Evolutionary conservation across 2,329 filamentous ascomycete species (phyloP).

Genomic region (Sphaerulina vaccinii): DNA sequence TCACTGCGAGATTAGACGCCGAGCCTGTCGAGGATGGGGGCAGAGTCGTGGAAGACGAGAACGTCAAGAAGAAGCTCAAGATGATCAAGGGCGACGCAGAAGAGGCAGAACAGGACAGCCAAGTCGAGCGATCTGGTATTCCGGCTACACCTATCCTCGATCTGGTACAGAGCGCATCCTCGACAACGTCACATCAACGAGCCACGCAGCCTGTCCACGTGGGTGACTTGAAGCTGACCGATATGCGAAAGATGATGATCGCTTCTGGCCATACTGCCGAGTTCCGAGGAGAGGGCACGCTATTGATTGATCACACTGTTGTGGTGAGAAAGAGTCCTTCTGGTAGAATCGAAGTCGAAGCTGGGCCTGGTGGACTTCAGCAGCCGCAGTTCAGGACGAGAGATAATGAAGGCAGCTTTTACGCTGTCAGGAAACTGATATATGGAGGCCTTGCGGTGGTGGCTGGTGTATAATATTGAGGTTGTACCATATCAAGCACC

Average conservation of each 20-base stretch:
- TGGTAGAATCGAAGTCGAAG: slow-evolving; percentile 77
- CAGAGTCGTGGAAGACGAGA: slow-evolving; percentile 40
- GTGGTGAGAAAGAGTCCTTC: slow-evolving; percentile 84
- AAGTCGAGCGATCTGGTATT: background rate
- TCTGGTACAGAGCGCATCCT: slow-evolving; percentile 53
- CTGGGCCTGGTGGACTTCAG: slow-evolving; percentile 55
- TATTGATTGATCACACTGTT: slow-evolving; percentile 84
- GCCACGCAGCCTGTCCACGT: slow-evolving; percentile 89
- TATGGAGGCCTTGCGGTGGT: slow-evolving; percentile 94
- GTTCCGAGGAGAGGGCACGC: slow-evolving; percentile 86
- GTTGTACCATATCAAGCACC: too few relatives aligned
- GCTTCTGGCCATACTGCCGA: slow-evolving; percentile 80
- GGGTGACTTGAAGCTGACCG: slow-evolving; percentile 84
- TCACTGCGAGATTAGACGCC: slow-evolving; percentile 71
- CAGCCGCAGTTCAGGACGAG: slow-evolving; percentile 37
- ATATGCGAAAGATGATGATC: slow-evolving; percentile 81
- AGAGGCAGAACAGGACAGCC: slow-evolving; percentile 1
- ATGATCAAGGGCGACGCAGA: slow-evolving; percentile 40
- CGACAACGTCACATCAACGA: slow-evolving; percentile 55
- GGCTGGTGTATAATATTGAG: slow-evolving; percentile 52
- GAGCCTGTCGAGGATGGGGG: slow-evolving; percentile 40
- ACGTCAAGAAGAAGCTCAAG: slow-evolving; percentile 55
- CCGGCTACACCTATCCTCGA: slow-evolving; percentile 56
- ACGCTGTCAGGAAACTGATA: slow-evolving; percentile 84
- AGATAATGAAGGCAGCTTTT: slow-evolving; percentile 66